Base-by-base conservation (phyloP, 768 basidiomycete genomes). In the Cystobasidiopsis lactophilus region DNA sequence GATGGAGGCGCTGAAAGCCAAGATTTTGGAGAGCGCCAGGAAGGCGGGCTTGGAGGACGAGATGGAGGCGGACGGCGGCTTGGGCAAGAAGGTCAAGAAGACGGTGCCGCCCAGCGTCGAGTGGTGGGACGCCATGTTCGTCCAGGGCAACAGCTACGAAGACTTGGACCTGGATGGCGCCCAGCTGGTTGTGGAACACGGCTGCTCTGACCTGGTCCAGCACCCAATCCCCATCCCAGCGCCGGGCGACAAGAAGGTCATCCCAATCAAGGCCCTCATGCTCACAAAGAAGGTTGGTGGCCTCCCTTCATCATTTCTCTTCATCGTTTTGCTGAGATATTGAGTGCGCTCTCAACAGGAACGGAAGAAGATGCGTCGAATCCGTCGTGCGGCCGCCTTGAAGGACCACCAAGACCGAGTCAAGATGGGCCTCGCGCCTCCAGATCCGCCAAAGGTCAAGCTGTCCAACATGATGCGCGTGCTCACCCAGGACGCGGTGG, bases 391-490 rank as follows among this genome's bases (percentile, higher is more conserved):
- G 62, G 81, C 80, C 11, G 86, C 86, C 61, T 66, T 91, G 54
- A 81, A 93, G 68, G 93, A 98, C 66, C 86, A 88, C 68, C 75
- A 86, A 54, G 93, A 95, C 65, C 74, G 89, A 38, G 81, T 89
- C 60, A 77, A 84, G 56, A 95, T 96, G 89, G 93, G 93, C 52
- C 73, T 98, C 33, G 72, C 85, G 47, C 89, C 93, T 9, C 86
- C 91, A 35, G 89, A 95, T 65, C 72, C 89, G 37, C 88, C 91
- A 0, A 98, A 98, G 88, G 91, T 98, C 53, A 85, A 86, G 27
- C 72, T 98, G 55, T 77, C 83, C 39, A 98, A 98, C 67, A 67
- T 96, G 64, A 96, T 96, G 89, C 86, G 85, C 63, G 93, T 98
- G 16, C 72, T 98, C 26, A 95, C 93, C 0, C 83, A 84, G 9